phyloP scores from a whole-genome alignment of 2,329 filamentous ascomycete species.

The Penicillium rolfsii region DNA sequence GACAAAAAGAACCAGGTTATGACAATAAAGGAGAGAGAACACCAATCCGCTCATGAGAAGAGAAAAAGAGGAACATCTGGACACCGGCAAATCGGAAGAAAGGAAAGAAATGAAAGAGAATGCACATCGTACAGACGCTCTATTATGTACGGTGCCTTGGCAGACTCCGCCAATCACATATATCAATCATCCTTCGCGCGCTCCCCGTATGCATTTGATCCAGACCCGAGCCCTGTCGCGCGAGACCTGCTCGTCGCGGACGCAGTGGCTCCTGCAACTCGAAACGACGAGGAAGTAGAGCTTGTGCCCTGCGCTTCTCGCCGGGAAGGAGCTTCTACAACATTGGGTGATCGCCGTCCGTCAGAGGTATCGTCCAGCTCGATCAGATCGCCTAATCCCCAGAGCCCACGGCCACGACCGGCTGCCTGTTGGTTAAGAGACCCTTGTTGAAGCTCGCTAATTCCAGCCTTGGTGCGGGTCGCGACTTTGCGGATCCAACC shows the following conservation, averaged over 20 bases:
- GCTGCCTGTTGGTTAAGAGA: slow-evolving; percentile 26
- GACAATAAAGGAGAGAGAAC: slow-evolving; percentile 10
- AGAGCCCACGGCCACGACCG: slow-evolving; percentile 33
- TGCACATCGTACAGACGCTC: slow-evolving; percentile 21
- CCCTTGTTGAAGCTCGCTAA: slow-evolving; percentile 46
- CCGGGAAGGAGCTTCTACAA: slow-evolving; percentile 21
- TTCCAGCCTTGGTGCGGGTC: slow-evolving; percentile 44
- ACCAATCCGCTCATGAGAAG: slow-evolving; percentile 25
- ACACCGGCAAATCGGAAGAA: background rate
- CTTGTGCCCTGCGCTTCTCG: slow-evolving; percentile 21
- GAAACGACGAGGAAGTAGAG: slow-evolving; percentile 32
- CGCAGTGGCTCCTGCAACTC: slow-evolving; percentile 29
- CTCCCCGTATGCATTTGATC: slow-evolving; percentile 22
- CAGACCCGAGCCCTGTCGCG: slow-evolving; percentile 25
- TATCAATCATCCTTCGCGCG: slow-evolving; percentile 38
- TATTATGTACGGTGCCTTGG: slow-evolving; percentile 33
- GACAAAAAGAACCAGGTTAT: slow-evolving; percentile 1
- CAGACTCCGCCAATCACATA: slow-evolving; percentile 18
- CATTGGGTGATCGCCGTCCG: slow-evolving; percentile 29
- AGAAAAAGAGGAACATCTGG: slow-evolving; percentile 8
- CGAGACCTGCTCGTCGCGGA: slow-evolving; percentile 43
- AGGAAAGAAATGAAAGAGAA: slow-evolving; percentile 12
- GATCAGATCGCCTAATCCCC: slow-evolving; percentile 48
- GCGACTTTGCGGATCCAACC: slow-evolving; percentile 87
- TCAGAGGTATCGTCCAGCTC: slow-evolving; percentile 47